Conservation (phyloP, 768 basidiomycete species). For the Pleurotus tuber-regium region DNA sequence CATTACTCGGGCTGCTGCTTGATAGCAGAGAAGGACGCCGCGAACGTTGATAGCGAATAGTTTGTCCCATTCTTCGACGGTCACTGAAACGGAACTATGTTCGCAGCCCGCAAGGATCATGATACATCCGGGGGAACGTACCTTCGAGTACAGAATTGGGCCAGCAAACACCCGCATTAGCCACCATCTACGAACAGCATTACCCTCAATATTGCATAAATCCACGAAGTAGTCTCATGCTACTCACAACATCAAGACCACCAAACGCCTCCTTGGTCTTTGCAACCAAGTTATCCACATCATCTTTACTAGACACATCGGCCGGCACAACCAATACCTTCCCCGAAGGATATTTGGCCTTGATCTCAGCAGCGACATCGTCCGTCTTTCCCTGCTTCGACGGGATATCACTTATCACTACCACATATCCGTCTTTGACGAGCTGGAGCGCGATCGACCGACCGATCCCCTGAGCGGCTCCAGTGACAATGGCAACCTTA, state of each 20-base stretch:
- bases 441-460: slow-evolving; percentile 29
- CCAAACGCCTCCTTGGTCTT: slow-evolving; percentile 18
- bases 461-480: slow-evolving; percentile 33
- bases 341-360: slow-evolving; percentile 14
- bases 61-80: slow-evolving; percentile 29
- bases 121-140: too few species aligned
- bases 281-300: slow-evolving; percentile 27
- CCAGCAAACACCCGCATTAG: slow-evolving; percentile 28
- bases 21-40: slow-evolving; percentile 39
- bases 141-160: slow-evolving; percentile 17
- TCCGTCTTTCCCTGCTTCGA: slow-evolving; percentile 18
- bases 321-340: slow-evolving; percentile 18
- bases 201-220: neutral
- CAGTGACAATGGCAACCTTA: slow-evolving; percentile 28
- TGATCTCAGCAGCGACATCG: slow-evolving; percentile 24
- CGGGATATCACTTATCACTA: slow-evolving; percentile 27
- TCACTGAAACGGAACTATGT: too few species aligned
- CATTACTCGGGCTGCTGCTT: slow-evolving; percentile 42
- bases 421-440: slow-evolving; percentile 29
- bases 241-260: slow-evolving; percentile 25
- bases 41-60: slow-evolving; percentile 35
- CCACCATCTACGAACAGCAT: slow-evolving; percentile 27
- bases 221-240: neutral
- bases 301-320: slow-evolving; percentile 26
- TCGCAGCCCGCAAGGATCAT: too few species aligned